Evolutionary conservation across 495 filamentous ascomycete species (phyloP).

Genomic region (Aspergillus sclerotioniger): DNA sequence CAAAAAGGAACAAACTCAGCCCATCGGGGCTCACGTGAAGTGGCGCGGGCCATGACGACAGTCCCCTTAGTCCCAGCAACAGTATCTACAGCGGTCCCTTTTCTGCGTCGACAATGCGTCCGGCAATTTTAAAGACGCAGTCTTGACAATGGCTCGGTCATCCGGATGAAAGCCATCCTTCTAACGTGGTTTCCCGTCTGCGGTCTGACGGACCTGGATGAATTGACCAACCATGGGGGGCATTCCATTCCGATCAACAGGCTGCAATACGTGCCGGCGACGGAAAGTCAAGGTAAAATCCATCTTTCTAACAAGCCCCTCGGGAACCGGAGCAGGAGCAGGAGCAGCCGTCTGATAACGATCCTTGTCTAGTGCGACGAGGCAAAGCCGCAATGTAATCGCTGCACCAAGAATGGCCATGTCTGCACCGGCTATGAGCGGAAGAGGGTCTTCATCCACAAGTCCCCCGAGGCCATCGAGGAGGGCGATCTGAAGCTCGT

Average conservation of each 20-base stretch:
- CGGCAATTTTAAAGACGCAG: too few relatives aligned
- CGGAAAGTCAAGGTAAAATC: slow-evolving; percentile 23
- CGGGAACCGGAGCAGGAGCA: slow-evolving; percentile 2
- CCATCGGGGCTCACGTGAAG: not conserved
- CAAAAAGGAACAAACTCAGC: not conserved
- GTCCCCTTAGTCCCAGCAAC: not conserved
- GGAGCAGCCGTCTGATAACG: slow-evolving; percentile 5
- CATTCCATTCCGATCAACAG: slow-evolving; percentile 23
- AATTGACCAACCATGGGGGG: slow-evolving; percentile 21
- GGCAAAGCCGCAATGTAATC: slow-evolving; percentile 23
- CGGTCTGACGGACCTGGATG: slow-evolving; percentile 2
- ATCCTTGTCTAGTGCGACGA: slow-evolving; percentile 27
- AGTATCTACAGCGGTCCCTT: not conserved
- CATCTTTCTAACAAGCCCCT: not conserved
- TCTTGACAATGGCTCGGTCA: not conserved
- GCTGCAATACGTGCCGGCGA: slow-evolving; percentile 28
- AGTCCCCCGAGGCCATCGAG: slow-evolving; percentile 1
- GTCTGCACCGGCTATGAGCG: slow-evolving; percentile 27
- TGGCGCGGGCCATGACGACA: not conserved
- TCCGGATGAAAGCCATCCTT: not conserved
- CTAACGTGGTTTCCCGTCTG: not conserved
- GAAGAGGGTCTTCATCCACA: slow-evolving; percentile 20
- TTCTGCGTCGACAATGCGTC: too few relatives aligned
- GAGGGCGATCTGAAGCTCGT: slow-evolving; percentile 6
- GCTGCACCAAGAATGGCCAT: slow-evolving; percentile 31